These are phyloP conservation scores for Fomes fomentarius DNA, from an alignment of 1,284 basidiomycete species.

Conservation along the genomic window DNA sequence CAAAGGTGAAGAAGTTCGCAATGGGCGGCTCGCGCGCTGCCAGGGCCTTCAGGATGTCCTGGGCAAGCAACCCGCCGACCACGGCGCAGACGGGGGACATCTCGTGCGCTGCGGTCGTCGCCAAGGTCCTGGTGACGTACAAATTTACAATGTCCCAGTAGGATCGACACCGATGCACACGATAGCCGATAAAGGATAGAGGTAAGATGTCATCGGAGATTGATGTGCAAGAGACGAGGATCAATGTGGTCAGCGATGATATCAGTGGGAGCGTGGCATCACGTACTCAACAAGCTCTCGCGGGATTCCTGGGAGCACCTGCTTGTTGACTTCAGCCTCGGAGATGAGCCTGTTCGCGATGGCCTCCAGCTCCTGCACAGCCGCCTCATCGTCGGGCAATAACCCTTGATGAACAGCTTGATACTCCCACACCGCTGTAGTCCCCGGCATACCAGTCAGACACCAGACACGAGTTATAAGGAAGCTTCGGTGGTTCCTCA, in stretches of 20 bases:
- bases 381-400: conserved; percentile 57
- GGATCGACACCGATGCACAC: not conserved
- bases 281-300: conserved; percentile 62
- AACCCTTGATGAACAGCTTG: conserved; percentile 58
- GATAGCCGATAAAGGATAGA: not conserved
- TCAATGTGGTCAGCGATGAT: not conserved
- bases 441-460: conserved; percentile 5
- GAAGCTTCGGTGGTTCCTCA: conserved; percentile 35
- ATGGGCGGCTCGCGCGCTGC: conserved; percentile 91
- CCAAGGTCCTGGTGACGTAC: conserved; percentile 49
- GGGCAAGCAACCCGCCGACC: conserved; percentile 91
- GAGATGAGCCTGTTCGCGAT: conserved; percentile 65
- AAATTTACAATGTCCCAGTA: not conserved
- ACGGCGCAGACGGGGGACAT: conserved; percentile 92
- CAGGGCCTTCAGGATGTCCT: conserved; percentile 92
- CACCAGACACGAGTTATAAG: not conserved
- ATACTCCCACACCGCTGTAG: conserved; percentile 89
- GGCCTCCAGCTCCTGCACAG: conserved; percentile 59
- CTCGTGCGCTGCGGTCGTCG: conserved; percentile 78
- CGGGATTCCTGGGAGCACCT: conserved; percentile 60
- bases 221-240: not conserved
- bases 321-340: conserved; percentile 70
- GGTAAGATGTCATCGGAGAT: conserved; percentile 5
- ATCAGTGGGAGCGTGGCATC: not conserved
- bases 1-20: conserved; percentile 90